Evolutionary conservation across 164 flowering plant genomes (phyloP), one percentile per base, ranked within the genome.

Genomic region (Dillenia suffruticosa): DNA sequence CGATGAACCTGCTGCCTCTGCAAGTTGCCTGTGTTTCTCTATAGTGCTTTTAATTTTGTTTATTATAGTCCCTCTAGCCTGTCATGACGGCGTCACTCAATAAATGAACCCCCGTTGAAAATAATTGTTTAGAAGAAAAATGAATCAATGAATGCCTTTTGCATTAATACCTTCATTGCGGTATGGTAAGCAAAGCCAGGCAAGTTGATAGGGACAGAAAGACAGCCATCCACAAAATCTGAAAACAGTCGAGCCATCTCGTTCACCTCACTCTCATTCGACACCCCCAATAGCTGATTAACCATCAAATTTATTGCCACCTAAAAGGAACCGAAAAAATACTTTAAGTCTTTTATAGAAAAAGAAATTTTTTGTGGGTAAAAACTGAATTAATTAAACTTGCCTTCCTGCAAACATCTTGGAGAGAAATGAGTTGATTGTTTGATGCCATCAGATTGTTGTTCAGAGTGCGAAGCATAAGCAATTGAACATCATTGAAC

Each of bases 321-420:
- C 97, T 90, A 76, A 19, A 49, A 40, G 9, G 1, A 44, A 6
- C 32, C 54, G 64, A 3, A 52, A 57, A 53, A 22, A 7, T 22
- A 19, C 11, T 22, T 48, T 52, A 40, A 19, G 22, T 19, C 22
- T 19, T 19, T 19, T 19, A 19, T 43, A 14, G 46, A 8, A 44
- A 51, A 44, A n/a, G 13, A 44, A 40, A 12, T 40, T 2, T 6
- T 11, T 26, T 51, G 15, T 51, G n/a, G 19, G 15, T 46, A 15
- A 17, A 56, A 13, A 8, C 12, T 12, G 6, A 13, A 50, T 9
- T 1, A 52, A 45, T 11, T 55, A 9, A 10, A 46, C 75, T 66
- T 74, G 69, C 97, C 97, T 88, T 88, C 70, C 97, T 80, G 67
- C 97, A 90, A 59, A 80, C 81, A 63, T 90, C 95, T 54, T 90